Base-by-base conservation (phyloP, 306 rosid species). In the Mimosa bimucronata region DNA sequence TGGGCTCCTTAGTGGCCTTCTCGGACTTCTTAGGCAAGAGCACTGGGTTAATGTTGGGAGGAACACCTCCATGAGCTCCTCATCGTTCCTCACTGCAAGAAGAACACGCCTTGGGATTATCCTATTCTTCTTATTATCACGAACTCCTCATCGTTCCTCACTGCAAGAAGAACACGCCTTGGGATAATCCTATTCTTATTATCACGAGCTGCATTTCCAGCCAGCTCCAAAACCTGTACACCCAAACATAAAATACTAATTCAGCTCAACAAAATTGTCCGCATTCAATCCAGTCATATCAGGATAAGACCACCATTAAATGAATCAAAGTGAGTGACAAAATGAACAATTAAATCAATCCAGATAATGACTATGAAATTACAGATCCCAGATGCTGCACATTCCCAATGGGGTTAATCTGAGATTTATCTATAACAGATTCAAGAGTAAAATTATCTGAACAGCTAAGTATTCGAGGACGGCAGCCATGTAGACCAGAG, bases 401-500 rank as follows among this genome's bases (percentile, higher is more conserved):
- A n/a, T n/a, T n/a, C n/a, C n/a, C n/a, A n/a, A n/a, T n/a, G n/a
- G n/a, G n/a, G n/a, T n/a, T n/a, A n/a, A n/a, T n/a, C n/a, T n/a
- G n/a, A n/a, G n/a, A n/a, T n/a, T n/a, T n/a, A n/a, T n/a, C n/a
- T n/a, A n/a, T n/a, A n/a, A n/a, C n/a, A n/a, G n/a, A n/a, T n/a
- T n/a, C n/a, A n/a, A n/a, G n/a, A n/a, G n/a, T n/a, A n/a, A n/a
- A n/a, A n/a, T 0, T 85, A 91, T 93, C 80, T 91, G 93, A 25
- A 93, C 97, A 19, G 93, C 97, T 11, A 91, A 83, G 80, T 91
- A 91, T 77, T 91, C 97, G 0, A 91, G 88, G 7, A 91, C 97
- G 26, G 97, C 97, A 26, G 97, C 97, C 82, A 91, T 67, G 83
- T 91, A 91, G 7, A 91, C 92, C 15, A 93, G 93, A 58, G 97